Conservation (phyloP, 1,284 basidiomycete genomes). For the Blastosporella zonata region DNA sequence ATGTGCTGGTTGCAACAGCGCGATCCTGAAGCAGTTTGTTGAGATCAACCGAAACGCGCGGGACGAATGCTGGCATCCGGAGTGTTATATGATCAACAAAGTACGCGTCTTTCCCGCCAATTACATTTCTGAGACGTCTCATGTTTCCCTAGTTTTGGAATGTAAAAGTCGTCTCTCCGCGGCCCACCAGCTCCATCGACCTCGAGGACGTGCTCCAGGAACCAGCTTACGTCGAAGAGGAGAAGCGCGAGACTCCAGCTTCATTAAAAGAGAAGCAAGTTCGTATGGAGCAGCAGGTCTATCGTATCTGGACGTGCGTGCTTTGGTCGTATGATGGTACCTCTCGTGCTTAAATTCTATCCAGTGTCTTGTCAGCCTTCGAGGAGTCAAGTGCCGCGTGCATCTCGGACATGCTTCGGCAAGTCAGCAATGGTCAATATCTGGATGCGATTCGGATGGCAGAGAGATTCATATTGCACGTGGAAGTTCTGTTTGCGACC, state of each 20-base stretch:
- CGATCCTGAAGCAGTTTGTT: constrained; percentile 99
- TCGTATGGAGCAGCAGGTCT: constrained; percentile 96
- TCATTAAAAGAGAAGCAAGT: constrained; percentile 92
- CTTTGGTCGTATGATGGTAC: constrained; percentile 8
- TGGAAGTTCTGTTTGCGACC: constrained; percentile 95
- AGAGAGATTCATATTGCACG: constrained; percentile 97
- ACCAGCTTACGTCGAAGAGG: constrained; percentile 67
- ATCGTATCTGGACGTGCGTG: constrained; percentile 94
- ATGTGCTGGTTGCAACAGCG: constrained; percentile 95
- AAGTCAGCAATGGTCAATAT: constrained; percentile 96
- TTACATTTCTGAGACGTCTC: neutral
- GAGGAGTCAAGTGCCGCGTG: constrained; percentile 99
- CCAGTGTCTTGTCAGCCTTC: constrained; percentile 90
- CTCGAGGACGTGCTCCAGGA: constrained; percentile 53
- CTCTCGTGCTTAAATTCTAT: constrained; percentile 5
- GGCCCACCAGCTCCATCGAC: constrained; percentile 55
- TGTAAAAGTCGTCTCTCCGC: constrained; percentile 87
- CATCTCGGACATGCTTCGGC: constrained; percentile 97
- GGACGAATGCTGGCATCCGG: constrained; percentile 99
- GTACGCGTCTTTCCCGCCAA: constrained; percentile 34
- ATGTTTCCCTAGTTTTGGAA: constrained; percentile 85
- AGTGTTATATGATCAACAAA: constrained; percentile 99
- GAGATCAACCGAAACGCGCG: constrained; percentile 98
- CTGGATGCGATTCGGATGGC: constrained; percentile 97
- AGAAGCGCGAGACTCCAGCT: constrained; percentile 73